Base-by-base conservation (phyloP, 2,329 filamentous ascomycete genomes). In the Chrysosporium queenslandicum region DNA sequence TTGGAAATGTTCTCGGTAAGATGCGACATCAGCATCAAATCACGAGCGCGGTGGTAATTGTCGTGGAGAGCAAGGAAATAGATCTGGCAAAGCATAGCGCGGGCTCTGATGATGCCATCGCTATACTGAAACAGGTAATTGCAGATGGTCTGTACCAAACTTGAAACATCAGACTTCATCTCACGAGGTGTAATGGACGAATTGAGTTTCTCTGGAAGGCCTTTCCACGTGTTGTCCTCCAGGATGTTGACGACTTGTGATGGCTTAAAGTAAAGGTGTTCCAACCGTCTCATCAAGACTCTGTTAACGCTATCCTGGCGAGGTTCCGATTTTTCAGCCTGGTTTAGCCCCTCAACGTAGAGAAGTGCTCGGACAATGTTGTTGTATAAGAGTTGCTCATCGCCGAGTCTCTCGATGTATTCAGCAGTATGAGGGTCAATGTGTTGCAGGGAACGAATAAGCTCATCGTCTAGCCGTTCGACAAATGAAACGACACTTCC, bases 21-120 rank as follows among this genome's bases (percentile, higher is more conserved):
- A 75, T 98, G 92, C 16, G 92, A 98, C 89, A 98, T 98, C 70
- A 98, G 82, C 85, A 97, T 94, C 86, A 98, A 91, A 71, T 98
- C 94, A 60, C 92, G 87, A 64, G 92, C 86, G 73, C 86, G 88
- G 80, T 95, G 97, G 79, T 97, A 98, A 64, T 95, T 85, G 72
- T 96, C 90, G 72, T 98, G 92, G 50, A 98, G 80, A 47, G 92
- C 92, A 61, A 96, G 79, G 82, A 95, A 95, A 77, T 98, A 98
- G 58, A 98, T 92, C 73, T 97, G 89, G 77, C 88, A 96, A 57
- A 98, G 79, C 90, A 98, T 97, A 42, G 92, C 91, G 55, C 92
- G 85, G 55, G 91, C 94, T 59, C 91, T 85, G 65, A 96, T 90
- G 64, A 98, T 97, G 61, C 91, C 90, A 66, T 96, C 90, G 68